A percentile compares a stretch with the other conserved stretches of the same genome.
phyloP scores from a whole-genome alignment of 192 early-diverging fungal genomes.

The Anaeromyces robustus region DNA sequence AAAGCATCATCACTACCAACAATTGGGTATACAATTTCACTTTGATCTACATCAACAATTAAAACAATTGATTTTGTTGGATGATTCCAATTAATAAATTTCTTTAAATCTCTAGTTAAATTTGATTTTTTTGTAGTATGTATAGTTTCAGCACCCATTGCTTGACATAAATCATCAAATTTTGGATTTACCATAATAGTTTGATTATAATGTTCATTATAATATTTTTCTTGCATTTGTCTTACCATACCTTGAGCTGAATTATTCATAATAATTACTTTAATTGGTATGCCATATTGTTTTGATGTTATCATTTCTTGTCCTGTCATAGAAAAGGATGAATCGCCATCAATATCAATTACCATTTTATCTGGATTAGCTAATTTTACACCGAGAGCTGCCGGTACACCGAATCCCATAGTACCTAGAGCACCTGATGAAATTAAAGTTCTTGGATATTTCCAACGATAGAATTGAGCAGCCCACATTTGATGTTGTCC shows the following conservation, averaged over 20 bases:
- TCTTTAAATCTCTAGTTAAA: slow-evolving; percentile 65
- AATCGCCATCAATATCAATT: slow-evolving; percentile 97
- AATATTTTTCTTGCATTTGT: slow-evolving; percentile 81
- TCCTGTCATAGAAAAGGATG: slow-evolving; percentile 94
- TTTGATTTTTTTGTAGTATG: slow-evolving; percentile 69
- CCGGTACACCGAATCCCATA: slow-evolving; percentile 96
- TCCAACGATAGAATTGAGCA: slow-evolving; percentile 90
- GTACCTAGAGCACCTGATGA: slow-evolving; percentile 90
- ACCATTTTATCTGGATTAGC: slow-evolving; percentile 85
- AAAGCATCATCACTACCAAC: slow-evolving; percentile 81
- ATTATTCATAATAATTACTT: slow-evolving; percentile 93
- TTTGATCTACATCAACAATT: slow-evolving; percentile 76
- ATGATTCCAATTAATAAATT: slow-evolving; percentile 51
- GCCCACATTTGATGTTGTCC: slow-evolving; percentile 99
- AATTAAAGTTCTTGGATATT: slow-evolving; percentile 71
- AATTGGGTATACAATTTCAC: slow-evolving; percentile 95
- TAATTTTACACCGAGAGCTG: slow-evolving; percentile 95
- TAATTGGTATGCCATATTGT: slow-evolving; percentile 95
- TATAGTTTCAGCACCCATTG: slow-evolving; percentile 79
- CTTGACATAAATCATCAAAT: slow-evolving; percentile 91
- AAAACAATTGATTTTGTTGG: slow-evolving; percentile 71
- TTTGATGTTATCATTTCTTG: slow-evolving; percentile 95
- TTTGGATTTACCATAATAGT: slow-evolving; percentile 93
- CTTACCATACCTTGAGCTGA: slow-evolving; percentile 98
- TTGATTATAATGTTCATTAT: slow-evolving; percentile 87